Evolutionary conservation across 345 rosid genomes (phyloP), one percentile per base, ranked within the genome.

Genomic region (Firmiana major): DNA sequence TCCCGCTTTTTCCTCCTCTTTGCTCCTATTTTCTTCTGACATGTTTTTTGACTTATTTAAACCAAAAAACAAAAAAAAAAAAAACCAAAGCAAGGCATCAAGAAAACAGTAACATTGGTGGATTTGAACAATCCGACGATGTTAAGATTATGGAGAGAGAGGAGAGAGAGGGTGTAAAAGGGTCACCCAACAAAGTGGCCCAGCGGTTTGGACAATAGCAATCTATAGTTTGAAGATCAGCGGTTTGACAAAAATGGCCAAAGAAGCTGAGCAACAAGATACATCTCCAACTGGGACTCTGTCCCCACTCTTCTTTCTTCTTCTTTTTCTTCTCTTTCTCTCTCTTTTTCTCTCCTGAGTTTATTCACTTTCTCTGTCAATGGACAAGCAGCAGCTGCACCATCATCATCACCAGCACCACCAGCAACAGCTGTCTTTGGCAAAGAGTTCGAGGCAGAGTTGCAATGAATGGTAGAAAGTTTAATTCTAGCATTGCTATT

Each of bases 391-490:
- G 16, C 66, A 83, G 43, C 81, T 31, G 34, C 34, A 83, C 5
- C 79, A 74, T n/a, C 77, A 74, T 0, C 53, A 48, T 12, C 51
- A 43, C 77, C 89, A 81, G 34, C 34, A 31, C 48, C 77, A 24
- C 17, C 63, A 59, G 64, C 64, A 59, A 75, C 94, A 89, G 74
- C 87, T 89, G 76, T 90, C 93, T 15, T 76, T 90, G 84, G 81
- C 94, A 48, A 94, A 91, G 84, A 87, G 88, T 83, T 90, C 97
- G 17, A 81, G 98, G 82, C 97, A 91, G 81, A 81, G 93, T 58
- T 93, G 78, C 88, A 91, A 83, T 86, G 98, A 94, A 91, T 93
- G 98, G 98, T 94, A 72, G 73, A 83, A 49, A 76, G 66, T 75
- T 78, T 10, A 71, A 36, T 53, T 60, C 73, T 73, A 17, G 22